Evolutionary conservation across 2,329 filamentous ascomycete species (phyloP).

Genomic region (Clarireedia sp.): DNA sequence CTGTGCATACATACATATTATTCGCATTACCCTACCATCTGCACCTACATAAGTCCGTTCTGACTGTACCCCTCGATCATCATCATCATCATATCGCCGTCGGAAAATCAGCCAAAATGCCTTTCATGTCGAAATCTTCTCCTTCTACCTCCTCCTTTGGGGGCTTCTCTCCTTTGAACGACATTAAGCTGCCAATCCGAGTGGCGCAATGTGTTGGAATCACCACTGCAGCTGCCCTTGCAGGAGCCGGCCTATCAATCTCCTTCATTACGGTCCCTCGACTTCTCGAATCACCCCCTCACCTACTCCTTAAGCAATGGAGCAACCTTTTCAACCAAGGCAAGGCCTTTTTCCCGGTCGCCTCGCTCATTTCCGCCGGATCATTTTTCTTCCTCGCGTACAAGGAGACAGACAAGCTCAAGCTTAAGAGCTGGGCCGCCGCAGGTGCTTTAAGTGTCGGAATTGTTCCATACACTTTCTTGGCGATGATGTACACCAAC

Average conservation of each 20-base stretch:
- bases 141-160: constrained; percentile 1
- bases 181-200: constrained; percentile 30
- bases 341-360: constrained; percentile 30
- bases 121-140: constrained; percentile 1
- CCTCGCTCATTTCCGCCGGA: constrained; percentile 34
- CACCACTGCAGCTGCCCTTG: constrained; percentile 39
- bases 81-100: not conserved
- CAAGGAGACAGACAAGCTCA: constrained; percentile 17
- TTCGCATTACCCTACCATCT: not conserved
- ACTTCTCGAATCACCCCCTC: constrained; percentile 46
- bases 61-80: not conserved
- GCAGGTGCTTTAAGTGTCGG: constrained; percentile 39
- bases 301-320: constrained; percentile 50
- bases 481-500: constrained; percentile 41
- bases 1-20: too few relatives aligned
- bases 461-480: constrained; percentile 45
- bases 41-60: not conserved
- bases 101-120: not conserved
- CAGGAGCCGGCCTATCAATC: constrained; percentile 32
- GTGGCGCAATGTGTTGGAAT: constrained; percentile 43
- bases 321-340: constrained; percentile 34
- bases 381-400: constrained; percentile 41
- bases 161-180: not conserved
- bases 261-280: constrained; percentile 42
- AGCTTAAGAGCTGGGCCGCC: constrained; percentile 31